Base-by-base conservation (phyloP, 495 filamentous ascomycete genomes). In the Aspergillus taichungensis region DNA sequence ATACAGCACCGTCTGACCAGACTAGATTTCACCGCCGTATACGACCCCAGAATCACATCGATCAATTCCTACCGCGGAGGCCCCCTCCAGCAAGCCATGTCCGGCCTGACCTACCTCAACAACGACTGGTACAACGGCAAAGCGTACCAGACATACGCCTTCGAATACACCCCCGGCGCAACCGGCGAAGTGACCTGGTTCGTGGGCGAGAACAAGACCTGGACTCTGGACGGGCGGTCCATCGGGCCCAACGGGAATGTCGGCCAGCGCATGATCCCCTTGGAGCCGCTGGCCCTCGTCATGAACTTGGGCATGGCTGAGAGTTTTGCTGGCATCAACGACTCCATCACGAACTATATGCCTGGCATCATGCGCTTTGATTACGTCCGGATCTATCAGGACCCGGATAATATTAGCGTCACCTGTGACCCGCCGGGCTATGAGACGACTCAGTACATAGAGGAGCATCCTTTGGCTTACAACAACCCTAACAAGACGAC, bases 71-170 rank as follows among this genome's bases (percentile, higher is more conserved):
- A 84, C 57, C 70, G 69, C 31, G 85, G 85, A 40, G 84, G 84
- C 3, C 69, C 75, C 10, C 86, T 73, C 55, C 85, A 89, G 59
- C 76, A 89, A 67, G 83, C 84, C 31, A 69, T 86, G 48, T 88
- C 84, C 5, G 80, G 73, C n/a, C 50, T 87, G 2, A 79, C 77
- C 13, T 81, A 79, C 60, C 67, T 89, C 29, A 87, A 89, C 61
- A 80, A 83, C 44, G 65, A 79, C 38, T 89, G 85, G 85, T 89
- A 88, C 60, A 76, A 88, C 54, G 82, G 79, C 13, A 78, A 79
- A 8, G 70, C 68, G 43, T 88, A 86, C 56, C 84, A 88, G 53
- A 78, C 67, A 6, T 89, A 82, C 61, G 75, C 76, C 11, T 84
- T 85, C 46, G 83, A 90, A 49, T 90, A 90, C 61, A 69, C 64